These are phyloP conservation scores for Pythium phragmitis DNA, from an alignment of 352 stramenopile genomes.

Conservation along the genomic window DNA sequence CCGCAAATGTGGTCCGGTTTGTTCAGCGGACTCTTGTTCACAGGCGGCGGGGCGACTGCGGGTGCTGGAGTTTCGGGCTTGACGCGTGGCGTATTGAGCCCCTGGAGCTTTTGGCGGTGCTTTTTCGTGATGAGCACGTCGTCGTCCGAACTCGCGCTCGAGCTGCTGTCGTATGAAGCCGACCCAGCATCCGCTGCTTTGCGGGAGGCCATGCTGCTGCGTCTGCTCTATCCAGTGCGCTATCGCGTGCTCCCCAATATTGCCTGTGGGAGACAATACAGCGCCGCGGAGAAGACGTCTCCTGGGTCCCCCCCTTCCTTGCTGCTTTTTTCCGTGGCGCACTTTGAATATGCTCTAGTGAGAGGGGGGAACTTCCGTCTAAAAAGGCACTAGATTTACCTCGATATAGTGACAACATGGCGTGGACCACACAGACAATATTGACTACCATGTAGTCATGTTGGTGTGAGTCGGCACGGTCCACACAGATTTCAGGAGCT, in stretches of 20 bases:
- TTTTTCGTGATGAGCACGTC: constrained; percentile 74
- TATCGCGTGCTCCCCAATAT: background rate
- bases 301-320: background rate
- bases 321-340: background rate
- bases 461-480: background rate
- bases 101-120: constrained; percentile 54
- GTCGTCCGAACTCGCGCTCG: constrained; percentile 63
- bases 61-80: background rate
- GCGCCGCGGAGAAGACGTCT: constrained; percentile 1
- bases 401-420: background rate
- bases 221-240: background rate
- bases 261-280: background rate
- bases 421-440: background rate
- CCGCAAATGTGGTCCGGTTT: constrained; percentile 68
- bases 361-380: background rate
- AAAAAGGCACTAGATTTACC: background rate
- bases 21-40: background rate
- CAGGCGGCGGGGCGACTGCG: too few species aligned
- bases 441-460: constrained; percentile 4
- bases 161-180: constrained; percentile 42
- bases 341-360: background rate
- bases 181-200: constrained; percentile 9
- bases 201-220: constrained; percentile 16
- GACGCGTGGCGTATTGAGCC: background rate
- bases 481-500: constrained; percentile 9